A percentile compares a stretch with the other conserved stretches of the same genome.
phyloP scores from a whole-genome alignment of 2,329 filamentous ascomycete species.

The Apiospora kogelbergensis region DNA sequence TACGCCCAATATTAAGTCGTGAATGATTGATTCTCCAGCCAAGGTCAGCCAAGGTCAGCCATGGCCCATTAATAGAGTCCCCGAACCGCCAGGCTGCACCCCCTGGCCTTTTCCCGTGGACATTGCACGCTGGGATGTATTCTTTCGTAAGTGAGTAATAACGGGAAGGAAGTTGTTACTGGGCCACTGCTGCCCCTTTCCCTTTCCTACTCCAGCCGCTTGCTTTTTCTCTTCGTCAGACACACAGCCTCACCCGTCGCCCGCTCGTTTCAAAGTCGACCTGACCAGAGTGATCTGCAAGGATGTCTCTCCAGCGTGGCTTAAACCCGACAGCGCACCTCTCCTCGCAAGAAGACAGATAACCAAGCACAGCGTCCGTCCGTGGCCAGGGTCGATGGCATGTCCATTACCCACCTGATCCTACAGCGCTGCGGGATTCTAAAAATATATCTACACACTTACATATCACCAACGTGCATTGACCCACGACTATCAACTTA shows the following conservation, averaged over 20 bases:
- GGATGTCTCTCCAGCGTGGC: background rate
- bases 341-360: background rate
- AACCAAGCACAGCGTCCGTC: no score
- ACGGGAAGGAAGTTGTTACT: background rate
- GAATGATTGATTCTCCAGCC: no score
- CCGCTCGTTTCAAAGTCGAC: background rate
- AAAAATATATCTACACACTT: no score
- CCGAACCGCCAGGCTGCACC: background rate
- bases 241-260: slow-evolving; percentile 1
- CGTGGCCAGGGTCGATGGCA: no score
- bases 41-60: background rate
- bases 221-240: slow-evolving; percentile 3
- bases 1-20: background rate
- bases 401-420: background rate
- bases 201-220: background rate
- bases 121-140: background rate
- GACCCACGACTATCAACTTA: background rate
- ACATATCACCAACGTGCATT: background rate
- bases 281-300: slow-evolving; percentile 3
- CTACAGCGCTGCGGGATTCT: background rate
- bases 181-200: background rate
- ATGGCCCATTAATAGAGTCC: background rate
- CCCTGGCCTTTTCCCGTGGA: background rate
- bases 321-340: background rate
- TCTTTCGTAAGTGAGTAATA: background rate